Conservation (phyloP, 2,329 filamentous ascomycete genomes). For the Emmonsia crescens region DNA sequence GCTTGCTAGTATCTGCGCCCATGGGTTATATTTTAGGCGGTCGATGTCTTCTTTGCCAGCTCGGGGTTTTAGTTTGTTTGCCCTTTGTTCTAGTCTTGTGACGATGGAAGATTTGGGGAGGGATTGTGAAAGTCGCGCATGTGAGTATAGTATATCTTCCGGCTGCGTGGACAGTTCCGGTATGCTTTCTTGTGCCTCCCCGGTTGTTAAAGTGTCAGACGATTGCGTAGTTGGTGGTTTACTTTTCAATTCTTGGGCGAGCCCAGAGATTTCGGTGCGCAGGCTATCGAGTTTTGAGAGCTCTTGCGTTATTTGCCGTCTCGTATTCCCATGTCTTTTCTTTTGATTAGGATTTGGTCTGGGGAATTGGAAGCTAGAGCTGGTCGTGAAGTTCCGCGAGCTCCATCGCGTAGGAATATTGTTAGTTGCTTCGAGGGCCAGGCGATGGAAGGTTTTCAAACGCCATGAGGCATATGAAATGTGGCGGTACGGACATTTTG, state of each 20-base stretch:
- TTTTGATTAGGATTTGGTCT: constrained; percentile 2
- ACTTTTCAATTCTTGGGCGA: neutral
- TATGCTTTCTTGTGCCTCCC: neutral
- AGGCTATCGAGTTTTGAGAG: neutral
- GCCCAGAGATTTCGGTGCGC: neutral
- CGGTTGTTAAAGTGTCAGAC: neutral
- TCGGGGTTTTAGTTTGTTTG: constrained; percentile 17
- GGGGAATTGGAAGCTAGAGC: constrained; percentile 4
- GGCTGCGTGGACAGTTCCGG: neutral
- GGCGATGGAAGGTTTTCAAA: constrained; percentile 17
- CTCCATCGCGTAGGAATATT: neutral
- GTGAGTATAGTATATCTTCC: neutral
- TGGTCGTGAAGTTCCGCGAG: constrained; percentile 12
- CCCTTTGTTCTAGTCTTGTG: constrained; percentile 4
- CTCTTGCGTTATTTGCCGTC: neutral
- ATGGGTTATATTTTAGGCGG: constrained; percentile 28
- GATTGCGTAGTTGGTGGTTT: neutral
- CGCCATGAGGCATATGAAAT: constrained; percentile 26
- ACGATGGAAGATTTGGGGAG: constrained; percentile 3
- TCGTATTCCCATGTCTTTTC: constrained; percentile 1
- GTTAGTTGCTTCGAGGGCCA: constrained; percentile 10
- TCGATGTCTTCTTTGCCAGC: constrained; percentile 19
- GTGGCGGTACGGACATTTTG: constrained; percentile 7
- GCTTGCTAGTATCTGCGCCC: constrained; percentile 30
- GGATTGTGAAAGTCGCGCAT: neutral